Conservation (phyloP, 768 basidiomycete species). For the Lactifluus rugatus region DNA sequence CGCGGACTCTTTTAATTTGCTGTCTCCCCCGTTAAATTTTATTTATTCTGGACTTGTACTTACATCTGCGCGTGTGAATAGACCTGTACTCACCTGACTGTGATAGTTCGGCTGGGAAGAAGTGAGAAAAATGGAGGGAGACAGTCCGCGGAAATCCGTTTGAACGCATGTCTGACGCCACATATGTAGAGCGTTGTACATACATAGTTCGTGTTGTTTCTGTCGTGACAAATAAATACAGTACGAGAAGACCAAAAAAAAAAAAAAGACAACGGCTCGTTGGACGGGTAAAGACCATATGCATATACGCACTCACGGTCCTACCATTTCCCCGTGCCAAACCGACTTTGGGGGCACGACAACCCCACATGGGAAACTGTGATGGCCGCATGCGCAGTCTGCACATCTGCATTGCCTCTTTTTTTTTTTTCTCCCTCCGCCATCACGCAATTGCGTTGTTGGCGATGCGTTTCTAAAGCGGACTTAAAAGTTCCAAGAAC, state of each 20-base stretch:
- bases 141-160: constrained; percentile 3
- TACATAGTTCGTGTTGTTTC: background rate
- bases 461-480: background rate
- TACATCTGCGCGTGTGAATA: constrained; percentile 6
- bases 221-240: background rate
- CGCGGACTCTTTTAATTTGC: background rate
- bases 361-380: constrained; percentile 11
- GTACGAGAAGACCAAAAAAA: background rate
- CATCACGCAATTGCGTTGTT: background rate
- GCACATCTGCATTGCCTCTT: background rate
- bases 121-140: background rate
- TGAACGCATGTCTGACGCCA: background rate
- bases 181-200: background rate
- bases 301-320: background rate
- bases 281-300: constrained; percentile 1
- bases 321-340: constrained; percentile 1
- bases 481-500: background rate
- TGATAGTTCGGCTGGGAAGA: constrained; percentile 3
- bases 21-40: background rate
- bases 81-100: constrained; percentile 15
- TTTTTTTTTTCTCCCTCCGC: background rate
- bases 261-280: background rate
- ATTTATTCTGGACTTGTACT: constrained; percentile 13
- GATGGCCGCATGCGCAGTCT: background rate
- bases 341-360: constrained; percentile 5